phyloP scores from a whole-genome alignment of 768 basidiomycete genomes.

The Panellus pusillus region DNA sequence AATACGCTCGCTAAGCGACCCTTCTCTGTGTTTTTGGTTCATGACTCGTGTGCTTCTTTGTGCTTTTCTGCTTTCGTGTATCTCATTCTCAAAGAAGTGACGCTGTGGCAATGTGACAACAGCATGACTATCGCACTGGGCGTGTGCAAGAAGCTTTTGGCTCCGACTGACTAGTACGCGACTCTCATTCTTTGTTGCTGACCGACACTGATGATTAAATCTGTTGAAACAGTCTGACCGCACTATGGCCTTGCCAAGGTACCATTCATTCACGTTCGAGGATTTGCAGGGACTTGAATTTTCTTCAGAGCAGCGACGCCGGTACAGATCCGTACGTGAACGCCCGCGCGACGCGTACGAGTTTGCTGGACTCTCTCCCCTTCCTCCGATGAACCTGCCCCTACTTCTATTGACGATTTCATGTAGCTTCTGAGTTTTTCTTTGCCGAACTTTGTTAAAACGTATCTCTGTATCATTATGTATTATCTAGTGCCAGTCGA shows the following conservation, averaged over 20 bases:
- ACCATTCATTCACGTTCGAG: constrained; percentile 19
- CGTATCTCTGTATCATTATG: constrained; percentile 12
- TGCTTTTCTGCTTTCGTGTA: constrained; percentile 1
- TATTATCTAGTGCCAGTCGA: background rate
- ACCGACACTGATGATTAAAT: constrained; percentile 12
- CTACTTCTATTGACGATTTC: constrained; percentile 27
- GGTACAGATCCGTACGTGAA: constrained; percentile 47
- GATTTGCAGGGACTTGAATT: background rate
- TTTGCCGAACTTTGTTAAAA: background rate
- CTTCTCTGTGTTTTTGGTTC: constrained; percentile 74
- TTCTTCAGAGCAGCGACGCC: constrained; percentile 49
- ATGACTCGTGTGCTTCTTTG: constrained; percentile 52
- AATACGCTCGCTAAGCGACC: constrained; percentile 57
- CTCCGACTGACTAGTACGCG: constrained; percentile 56
- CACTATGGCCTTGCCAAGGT: constrained; percentile 68
- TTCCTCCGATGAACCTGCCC: constrained; percentile 38
- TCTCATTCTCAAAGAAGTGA: constrained; percentile 34
- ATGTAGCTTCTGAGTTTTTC: constrained; percentile 25
- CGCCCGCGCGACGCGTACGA: constrained; percentile 47
- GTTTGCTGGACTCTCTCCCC: constrained; percentile 45
- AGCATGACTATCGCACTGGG: constrained; percentile 60
- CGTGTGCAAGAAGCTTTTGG: constrained; percentile 59
- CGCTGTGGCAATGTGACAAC: constrained; percentile 62
- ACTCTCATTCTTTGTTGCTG: constrained; percentile 3
- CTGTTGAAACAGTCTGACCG: constrained; percentile 39